Conservation (phyloP, 1,139 yeast genomes). For the Zygoascus sp. region DNA sequence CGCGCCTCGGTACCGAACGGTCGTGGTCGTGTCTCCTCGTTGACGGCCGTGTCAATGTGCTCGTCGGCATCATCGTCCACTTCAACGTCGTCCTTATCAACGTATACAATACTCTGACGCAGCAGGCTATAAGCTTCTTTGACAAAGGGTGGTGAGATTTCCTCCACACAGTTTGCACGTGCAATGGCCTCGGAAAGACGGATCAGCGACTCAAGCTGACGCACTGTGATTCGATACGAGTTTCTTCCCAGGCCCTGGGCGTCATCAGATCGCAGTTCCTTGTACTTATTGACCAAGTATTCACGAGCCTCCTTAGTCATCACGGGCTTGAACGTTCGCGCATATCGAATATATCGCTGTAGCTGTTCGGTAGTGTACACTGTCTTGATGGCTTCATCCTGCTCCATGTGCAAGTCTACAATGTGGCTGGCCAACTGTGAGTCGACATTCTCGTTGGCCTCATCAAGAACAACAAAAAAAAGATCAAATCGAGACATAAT, state of each 20-base stretch:
- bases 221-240: constrained; percentile 90
- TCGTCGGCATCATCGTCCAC: constrained; percentile 58
- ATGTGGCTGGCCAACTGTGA: constrained; percentile 88
- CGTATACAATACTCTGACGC: constrained; percentile 88
- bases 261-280: constrained; percentile 84
- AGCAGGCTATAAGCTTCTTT: constrained; percentile 90
- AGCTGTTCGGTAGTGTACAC: constrained; percentile 89
- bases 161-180: constrained; percentile 90
- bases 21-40: constrained; percentile 11
- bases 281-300: constrained; percentile 72
- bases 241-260: constrained; percentile 83
- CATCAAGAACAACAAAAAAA: constrained; percentile 91
- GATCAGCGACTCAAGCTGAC: constrained; percentile 90
- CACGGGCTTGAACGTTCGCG: constrained; percentile 87
- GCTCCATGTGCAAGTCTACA: constrained; percentile 85
- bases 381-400: constrained; percentile 86
- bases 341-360: constrained; percentile 83
- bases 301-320: constrained; percentile 80
- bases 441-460: constrained; percentile 87
- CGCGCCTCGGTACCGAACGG: neutral
- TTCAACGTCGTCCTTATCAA: constrained; percentile 90
- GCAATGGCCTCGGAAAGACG: constrained; percentile 96
- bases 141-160: constrained; percentile 79
- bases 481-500: constrained; percentile 97
- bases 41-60: constrained; percentile 20